Conservation (phyloP, 148 eudicot genomes). For the Rhododendron simsii region DNA sequence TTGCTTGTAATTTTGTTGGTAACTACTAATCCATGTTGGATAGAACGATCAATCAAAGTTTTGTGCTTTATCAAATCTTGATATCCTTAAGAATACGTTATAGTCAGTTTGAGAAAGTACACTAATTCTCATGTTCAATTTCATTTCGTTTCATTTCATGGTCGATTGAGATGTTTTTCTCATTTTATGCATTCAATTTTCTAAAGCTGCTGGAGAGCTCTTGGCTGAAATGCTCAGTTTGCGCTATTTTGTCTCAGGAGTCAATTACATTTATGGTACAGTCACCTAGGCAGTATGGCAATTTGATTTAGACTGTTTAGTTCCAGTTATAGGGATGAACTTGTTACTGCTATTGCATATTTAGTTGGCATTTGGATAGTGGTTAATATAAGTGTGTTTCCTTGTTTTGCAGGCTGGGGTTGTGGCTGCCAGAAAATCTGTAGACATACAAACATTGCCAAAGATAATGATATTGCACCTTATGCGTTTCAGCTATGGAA, state of each 20-base stretch:
- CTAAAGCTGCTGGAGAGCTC: background rate
- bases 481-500: conserved; percentile 93
- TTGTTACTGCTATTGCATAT: background rate
- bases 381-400: background rate
- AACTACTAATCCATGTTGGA: background rate
- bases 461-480: conserved; percentile 86
- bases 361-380: background rate
- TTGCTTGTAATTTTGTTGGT: background rate
- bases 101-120: background rate
- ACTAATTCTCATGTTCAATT: background rate
- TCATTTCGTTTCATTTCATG: background rate
- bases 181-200: background rate
- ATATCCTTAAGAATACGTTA: background rate
- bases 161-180: background rate
- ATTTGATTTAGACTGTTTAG: background rate
- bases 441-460: conserved; percentile 69
- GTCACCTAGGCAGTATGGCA: background rate
- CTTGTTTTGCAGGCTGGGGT: conserved; percentile 57
- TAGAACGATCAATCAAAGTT: background rate
- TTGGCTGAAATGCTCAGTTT: background rate
- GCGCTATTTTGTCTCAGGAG: background rate
- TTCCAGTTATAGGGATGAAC: background rate
- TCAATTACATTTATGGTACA: background rate
- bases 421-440: conserved; percentile 81
- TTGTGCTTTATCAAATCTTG: background rate